phyloP scores from a whole-genome alignment of 2,329 filamentous ascomycete genomes.

The Mycosphaerella sp. region DNA sequence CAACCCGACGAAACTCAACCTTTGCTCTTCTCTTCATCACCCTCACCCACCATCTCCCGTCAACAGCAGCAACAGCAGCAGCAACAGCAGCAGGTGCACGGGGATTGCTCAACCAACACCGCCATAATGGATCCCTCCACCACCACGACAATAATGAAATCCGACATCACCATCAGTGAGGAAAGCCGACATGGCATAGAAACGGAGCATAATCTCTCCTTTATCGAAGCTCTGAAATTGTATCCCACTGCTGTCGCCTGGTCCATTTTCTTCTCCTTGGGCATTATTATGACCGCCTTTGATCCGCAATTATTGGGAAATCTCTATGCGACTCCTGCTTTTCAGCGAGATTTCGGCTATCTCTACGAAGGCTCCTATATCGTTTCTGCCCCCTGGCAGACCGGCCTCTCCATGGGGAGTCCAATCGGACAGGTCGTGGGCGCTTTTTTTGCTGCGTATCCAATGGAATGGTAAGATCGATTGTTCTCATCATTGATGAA shows the following conservation, averaged over 20 bases:
- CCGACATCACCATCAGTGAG: slow-evolving; percentile 26
- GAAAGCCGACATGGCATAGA: slow-evolving; percentile 21
- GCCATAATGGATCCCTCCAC: too few species aligned
- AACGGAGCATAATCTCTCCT: slow-evolving; percentile 1
- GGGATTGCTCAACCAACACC: too few species aligned
- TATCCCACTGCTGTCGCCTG: slow-evolving; percentile 34
- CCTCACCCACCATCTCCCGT: too few species aligned
- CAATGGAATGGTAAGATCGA: slow-evolving; percentile 26
- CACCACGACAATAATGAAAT: slow-evolving; percentile 13
- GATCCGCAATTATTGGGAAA: slow-evolving; percentile 60
- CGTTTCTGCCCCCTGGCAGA: slow-evolving; percentile 37
- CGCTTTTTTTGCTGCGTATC: slow-evolving; percentile 39
- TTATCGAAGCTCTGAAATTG: not conserved
- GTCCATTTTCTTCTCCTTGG: slow-evolving; percentile 55
- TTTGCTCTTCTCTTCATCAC: too few species aligned
- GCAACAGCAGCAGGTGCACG: too few species aligned
- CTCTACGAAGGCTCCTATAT: slow-evolving; percentile 38
- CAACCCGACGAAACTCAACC: too few species aligned
- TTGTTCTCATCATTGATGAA: not conserved
- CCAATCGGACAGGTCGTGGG: slow-evolving; percentile 53
- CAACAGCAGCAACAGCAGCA: too few species aligned
- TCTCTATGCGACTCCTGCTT: slow-evolving; percentile 55
- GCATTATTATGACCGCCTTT: slow-evolving; percentile 55
- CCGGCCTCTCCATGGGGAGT: slow-evolving; percentile 45
- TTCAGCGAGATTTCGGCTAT: slow-evolving; percentile 52